Conservation (phyloP, 108 stramenopile genomes). For the Chaetoceros muelleri region DNA sequence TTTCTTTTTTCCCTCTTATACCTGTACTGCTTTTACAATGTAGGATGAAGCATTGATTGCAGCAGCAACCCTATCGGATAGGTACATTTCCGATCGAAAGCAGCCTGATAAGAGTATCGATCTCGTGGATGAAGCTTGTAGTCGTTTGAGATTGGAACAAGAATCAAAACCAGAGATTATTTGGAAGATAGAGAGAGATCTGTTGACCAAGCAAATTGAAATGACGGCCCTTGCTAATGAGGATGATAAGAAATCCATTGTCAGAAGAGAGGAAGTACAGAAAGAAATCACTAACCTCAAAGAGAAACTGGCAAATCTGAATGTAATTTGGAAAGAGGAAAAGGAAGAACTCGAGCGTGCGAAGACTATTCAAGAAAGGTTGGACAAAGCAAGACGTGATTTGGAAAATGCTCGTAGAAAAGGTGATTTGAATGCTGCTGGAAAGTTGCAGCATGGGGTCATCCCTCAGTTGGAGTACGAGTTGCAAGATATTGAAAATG, state of each 20-base stretch:
- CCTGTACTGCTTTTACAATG: neutral
- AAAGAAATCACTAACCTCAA: conserved; percentile 55
- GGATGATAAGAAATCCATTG: conserved; percentile 33
- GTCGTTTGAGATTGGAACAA: conserved; percentile 57
- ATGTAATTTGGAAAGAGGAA: conserved; percentile 48
- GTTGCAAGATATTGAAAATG: conserved; percentile 43
- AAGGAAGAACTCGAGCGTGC: conserved; percentile 43
- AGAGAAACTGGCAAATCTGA: conserved; percentile 49
- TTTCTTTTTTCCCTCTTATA: neutral
- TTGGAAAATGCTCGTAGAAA: conserved; percentile 48
- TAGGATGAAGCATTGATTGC: conserved; percentile 88
- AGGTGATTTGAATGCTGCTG: conserved; percentile 50
- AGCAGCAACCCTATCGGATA: conserved; percentile 81
- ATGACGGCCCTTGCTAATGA: conserved; percentile 58
- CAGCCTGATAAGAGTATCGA: conserved; percentile 93
- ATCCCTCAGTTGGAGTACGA: conserved; percentile 64
- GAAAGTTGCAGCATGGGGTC: conserved; percentile 53
- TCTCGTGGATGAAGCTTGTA: conserved; percentile 92
- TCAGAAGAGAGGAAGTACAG: conserved; percentile 35
- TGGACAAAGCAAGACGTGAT: conserved; percentile 52
- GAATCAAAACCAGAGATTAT: conserved; percentile 70
- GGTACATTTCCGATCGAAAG: conserved; percentile 89
- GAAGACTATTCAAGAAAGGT: conserved; percentile 59
- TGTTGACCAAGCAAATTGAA: conserved; percentile 76
- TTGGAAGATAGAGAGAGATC: conserved; percentile 65